Base-by-base conservation (phyloP, 2,329 filamentous ascomycete genomes). In the Sporothrix globosa region DNA sequence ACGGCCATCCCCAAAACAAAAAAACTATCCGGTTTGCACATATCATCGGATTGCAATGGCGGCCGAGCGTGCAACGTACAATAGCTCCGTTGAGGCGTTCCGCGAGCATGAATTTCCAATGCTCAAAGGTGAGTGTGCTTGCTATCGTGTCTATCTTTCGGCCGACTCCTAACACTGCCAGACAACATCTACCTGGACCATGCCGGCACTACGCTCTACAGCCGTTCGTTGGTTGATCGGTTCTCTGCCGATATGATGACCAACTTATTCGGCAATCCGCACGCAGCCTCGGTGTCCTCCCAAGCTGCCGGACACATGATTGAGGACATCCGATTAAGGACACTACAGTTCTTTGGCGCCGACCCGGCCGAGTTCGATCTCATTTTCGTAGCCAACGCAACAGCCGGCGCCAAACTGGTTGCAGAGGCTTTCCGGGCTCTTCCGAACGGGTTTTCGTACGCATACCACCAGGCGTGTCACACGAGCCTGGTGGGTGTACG, bases 361-460 rank as follows among this genome's bases (percentile, higher is more conserved):
- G 89, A 93, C 73, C 92, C 94, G 2, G 85, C 88, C 11, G 84
- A 92, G 1, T 98, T 96, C 75, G 94, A 97, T 75, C 80, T 98
- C 2, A 88, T 97, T 0, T 98, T 98, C 77, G 92, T 96, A 34
- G 89, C 93, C 48, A 98, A 98, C 79, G 92, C 95, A 24, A 98
- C 95, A 0, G 93, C 94, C 3, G 94, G 90, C 7, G 90, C 97
- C 76, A 98, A 97, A 80, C 81, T 97, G 13, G 91, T 97, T 2
- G 85, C 88, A 67, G 96, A 98, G 70, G 89, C 89, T 4, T 86
- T 97, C 75, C 84, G 91, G 69, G 88, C 90, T 71, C 82, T 84
- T 60, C 84, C 88, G 10, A 79, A 82, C n/a, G 92, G 93, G 0
- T 97, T 96, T 76, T 85, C 86, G 78, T 97, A 94, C 79, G 88